Evolutionary conservation across 306 rosid species (phyloP), one percentile per base, ranked within the genome.

Genomic region (Acacia melanoxylon): DNA sequence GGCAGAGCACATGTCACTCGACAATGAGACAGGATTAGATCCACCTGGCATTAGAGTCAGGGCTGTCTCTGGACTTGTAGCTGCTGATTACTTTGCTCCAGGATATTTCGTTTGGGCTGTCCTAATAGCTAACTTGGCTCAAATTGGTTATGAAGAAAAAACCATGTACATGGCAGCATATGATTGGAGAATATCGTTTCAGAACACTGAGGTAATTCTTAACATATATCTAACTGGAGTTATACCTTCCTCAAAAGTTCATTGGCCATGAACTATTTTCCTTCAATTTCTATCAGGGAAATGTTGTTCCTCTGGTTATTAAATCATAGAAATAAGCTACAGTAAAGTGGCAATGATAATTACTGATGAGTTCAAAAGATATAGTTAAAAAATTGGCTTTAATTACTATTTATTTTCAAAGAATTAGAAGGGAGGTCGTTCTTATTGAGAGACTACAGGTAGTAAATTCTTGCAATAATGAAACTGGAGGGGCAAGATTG

Each of bases 61-160:
- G 86, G 82, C 94, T 56, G 98, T 93, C 80, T 83, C 89, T 72
- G 96, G 98, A 81, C 96, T 93, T 75, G 98, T 93, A 71, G 98
- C 98, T 79, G 98, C 98, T 41, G 98, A 93, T 84, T 93, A 93
- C 85, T 93, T 93, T 81, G 93, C 94, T 63, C 87, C 98, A 1
- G 98, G 98, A 54, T 93, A 93, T 83, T 93, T 93, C 25, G 98
- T 93, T 46, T 93, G 96, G 98, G 98, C 98, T 16, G 94, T 93
- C 61, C 81, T 93, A 48, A 93, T 93, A 84, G 94, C 98, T 72
- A 93, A 93, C 80, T 86, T 93, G 88, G 98, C 98, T 68, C 91
- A 84, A 74, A 86, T 93, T 63, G 98, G 97, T 81, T 93, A 93
- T 40, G 98, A 93, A 85, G 98, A 93, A 79, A 93, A 93, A 81